Evolutionary conservation across 352 stramenopile genomes (phyloP).

Genomic region (Phytopythium ostracodes): DNA sequence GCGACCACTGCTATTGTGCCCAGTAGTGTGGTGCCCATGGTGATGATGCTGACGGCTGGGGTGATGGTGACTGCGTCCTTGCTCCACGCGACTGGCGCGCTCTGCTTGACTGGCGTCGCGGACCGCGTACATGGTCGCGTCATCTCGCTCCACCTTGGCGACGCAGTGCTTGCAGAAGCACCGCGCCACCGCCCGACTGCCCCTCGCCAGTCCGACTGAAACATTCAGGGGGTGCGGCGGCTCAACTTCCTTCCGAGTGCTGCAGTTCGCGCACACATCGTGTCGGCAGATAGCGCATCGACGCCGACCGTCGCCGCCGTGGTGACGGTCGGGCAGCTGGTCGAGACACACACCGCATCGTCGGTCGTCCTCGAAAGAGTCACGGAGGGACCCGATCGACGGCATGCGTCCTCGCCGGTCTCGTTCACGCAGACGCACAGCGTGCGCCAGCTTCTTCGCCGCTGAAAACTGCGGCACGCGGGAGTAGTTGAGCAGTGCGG

Average conservation of each 20-base stretch:
- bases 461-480: conserved; percentile 43
- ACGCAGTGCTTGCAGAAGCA: conserved; percentile 66
- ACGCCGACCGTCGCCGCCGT: conserved; percentile 2
- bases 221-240: conserved; percentile 8
- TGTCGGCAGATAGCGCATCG: conserved; percentile 5
- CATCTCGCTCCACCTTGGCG: conserved; percentile 41
- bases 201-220: neutral
- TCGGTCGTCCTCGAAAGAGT: conserved; percentile 25
- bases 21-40: neutral
- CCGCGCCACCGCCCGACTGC: conserved; percentile 17
- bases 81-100: neutral
- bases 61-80: neutral
- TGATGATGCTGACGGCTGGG: neutral
- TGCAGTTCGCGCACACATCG: conserved; percentile 40
- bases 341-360: conserved; percentile 55
- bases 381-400: conserved; percentile 27
- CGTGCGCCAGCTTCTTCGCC: conserved; percentile 58
- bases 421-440: conserved; percentile 25
- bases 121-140: conserved; percentile 42
- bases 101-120: conserved; percentile 24
- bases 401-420: conserved; percentile 22
- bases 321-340: conserved; percentile 8
- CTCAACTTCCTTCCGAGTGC: conserved; percentile 42
- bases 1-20: neutral
- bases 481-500: conserved; percentile 35